Evolutionary conservation across 2,329 filamentous ascomycete species (phyloP).

Genomic region (Fusarium napiforme): DNA sequence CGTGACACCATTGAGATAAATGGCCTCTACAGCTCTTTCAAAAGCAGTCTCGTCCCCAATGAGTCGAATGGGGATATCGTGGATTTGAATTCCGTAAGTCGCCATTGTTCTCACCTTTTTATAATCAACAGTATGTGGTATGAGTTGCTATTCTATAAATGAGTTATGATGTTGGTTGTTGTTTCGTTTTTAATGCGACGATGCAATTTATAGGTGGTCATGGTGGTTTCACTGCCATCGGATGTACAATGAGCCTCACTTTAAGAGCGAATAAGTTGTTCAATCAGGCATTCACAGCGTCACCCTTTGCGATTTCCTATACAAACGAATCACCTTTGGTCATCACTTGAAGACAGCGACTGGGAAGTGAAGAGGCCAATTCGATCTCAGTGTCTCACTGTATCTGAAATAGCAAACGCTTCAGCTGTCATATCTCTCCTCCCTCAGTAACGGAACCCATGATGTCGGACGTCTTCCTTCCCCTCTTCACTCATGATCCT

Average conservation of each 20-base stretch:
- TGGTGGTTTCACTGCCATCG: background rate
- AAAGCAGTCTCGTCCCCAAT: background rate
- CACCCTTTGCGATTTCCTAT: fast-evolving
- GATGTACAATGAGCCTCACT: background rate
- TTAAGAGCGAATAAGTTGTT: fast-evolving
- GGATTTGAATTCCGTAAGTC: background rate
- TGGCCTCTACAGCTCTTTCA: background rate
- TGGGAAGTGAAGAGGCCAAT: fast-evolving
- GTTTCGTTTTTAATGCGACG: too few relatives aligned
- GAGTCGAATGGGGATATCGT: background rate
- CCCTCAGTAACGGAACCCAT: fast-evolving
- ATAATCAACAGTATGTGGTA: too few relatives aligned
- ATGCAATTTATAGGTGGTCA: background rate
- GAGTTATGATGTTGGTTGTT: too few relatives aligned
- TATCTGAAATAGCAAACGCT: background rate
- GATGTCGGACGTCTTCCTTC: fast-evolving
- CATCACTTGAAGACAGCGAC: fast-evolving
- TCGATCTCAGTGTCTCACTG: background rate
- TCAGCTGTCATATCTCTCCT: fast-evolving
- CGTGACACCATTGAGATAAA: background rate
- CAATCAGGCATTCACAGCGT: fast-evolving
- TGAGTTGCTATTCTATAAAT: too few relatives aligned
- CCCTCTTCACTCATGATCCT: background rate
- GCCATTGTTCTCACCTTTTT: background rate
- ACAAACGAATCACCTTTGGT: background rate